phyloP scores from a whole-genome alignment of 2,329 filamentous ascomycete genomes.

The Aspergillus sojae region DNA sequence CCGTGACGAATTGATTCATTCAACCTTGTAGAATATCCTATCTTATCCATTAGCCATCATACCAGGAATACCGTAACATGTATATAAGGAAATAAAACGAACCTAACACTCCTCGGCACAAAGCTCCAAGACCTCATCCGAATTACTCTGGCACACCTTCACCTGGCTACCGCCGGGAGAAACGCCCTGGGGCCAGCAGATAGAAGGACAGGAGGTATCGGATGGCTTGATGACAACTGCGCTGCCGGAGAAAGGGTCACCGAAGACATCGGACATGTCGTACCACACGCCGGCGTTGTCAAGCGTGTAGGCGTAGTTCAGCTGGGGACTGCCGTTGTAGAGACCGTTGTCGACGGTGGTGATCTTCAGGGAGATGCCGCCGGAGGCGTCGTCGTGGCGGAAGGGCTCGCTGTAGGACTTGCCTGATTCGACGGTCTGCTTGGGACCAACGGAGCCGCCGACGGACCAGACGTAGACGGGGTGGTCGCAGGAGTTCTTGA shows the following conservation, averaged over 20 bases:
- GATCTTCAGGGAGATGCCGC: constrained; percentile 49
- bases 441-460: constrained; percentile 34
- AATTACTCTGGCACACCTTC: constrained; percentile 29
- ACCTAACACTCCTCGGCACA: constrained; percentile 31
- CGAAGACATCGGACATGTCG: constrained; percentile 48
- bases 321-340: constrained; percentile 40
- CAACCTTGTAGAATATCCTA: not conserved
- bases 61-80: not conserved
- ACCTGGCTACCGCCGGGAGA: constrained; percentile 35
- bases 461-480: constrained; percentile 45
- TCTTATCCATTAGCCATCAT: not conserved
- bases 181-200: constrained; percentile 37
- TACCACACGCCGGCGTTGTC: constrained; percentile 42
- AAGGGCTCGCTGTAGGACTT: constrained; percentile 39
- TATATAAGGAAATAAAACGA: not conserved
- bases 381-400: constrained; percentile 38
- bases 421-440: constrained; percentile 35
- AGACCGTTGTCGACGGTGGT: constrained; percentile 39
- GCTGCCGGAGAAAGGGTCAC: constrained; percentile 42
- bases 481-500: constrained; percentile 42
- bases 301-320: constrained; percentile 46
- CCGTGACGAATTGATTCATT: too few relatives aligned
- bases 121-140: constrained; percentile 34
- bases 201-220: constrained; percentile 26
- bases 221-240: constrained; percentile 28